These are phyloP conservation scores for Dimargaris xerosporica DNA, from an alignment of 192 early-diverging fungal genomes.

Conservation along the genomic window DNA sequence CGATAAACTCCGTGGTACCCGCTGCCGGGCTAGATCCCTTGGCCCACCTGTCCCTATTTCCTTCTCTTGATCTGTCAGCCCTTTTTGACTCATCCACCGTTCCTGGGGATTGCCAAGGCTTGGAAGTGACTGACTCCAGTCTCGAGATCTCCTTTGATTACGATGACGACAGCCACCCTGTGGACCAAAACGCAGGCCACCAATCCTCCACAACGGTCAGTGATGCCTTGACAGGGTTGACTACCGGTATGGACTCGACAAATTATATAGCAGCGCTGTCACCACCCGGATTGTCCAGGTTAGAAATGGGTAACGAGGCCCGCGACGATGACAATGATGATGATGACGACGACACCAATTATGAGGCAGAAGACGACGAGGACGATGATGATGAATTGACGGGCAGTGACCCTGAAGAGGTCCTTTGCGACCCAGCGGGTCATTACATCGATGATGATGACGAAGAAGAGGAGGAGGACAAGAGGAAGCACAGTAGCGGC, in stretches of 20 bases:
- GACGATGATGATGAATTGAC: neutral
- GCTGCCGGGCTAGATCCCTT: neutral
- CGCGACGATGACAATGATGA: neutral
- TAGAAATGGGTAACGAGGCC: neutral
- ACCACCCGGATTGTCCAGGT: too few relatives aligned
- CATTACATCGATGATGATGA: neutral
- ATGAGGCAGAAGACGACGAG: constrained; percentile 1
- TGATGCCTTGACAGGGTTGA: neutral
- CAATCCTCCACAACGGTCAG: neutral
- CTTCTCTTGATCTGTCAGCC: too few relatives aligned
- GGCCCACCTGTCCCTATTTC: neutral
- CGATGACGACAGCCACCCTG: neutral
- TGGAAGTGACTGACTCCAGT: neutral
- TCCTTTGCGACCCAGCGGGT: neutral
- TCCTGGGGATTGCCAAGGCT: too few relatives aligned
- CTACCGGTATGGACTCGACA: neutral
- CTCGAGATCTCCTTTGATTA: neutral
- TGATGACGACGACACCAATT: neutral
- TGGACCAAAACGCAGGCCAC: neutral
- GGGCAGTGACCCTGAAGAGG: too few relatives aligned
- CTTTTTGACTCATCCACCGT: too few relatives aligned
- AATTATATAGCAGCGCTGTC: neutral
- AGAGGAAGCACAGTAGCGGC: neutral
- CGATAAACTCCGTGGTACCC: neutral
- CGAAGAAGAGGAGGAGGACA: neutral